phyloP scores from a whole-genome alignment of 495 filamentous ascomycete genomes.

The Echria macrotheca region DNA sequence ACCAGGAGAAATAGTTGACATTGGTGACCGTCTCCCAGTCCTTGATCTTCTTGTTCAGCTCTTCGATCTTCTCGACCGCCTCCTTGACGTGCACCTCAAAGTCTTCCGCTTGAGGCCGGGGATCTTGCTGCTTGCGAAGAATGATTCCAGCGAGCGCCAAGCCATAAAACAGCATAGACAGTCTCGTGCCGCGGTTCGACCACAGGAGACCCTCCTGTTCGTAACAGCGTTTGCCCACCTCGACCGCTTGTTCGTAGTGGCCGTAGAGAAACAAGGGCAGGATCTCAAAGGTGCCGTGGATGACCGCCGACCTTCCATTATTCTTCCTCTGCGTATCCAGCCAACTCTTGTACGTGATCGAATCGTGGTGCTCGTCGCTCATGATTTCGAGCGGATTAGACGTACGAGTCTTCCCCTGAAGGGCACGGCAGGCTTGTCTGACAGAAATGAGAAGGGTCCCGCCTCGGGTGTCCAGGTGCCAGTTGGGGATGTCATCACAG shows the following conservation, averaged over 20 bases:
- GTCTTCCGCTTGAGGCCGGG: conserved; percentile 41
- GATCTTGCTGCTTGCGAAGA: conserved; percentile 51
- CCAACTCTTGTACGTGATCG: conserved; percentile 58
- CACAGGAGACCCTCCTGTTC: conserved; percentile 58
- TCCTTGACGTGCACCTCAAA: conserved; percentile 52
- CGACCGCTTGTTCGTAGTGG: conserved; percentile 62
- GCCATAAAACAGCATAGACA: conserved; percentile 62
- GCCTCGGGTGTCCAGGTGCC: conserved; percentile 71
- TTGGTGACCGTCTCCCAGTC: conserved; percentile 62
- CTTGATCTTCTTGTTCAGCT: conserved; percentile 53
- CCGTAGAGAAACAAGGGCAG: conserved; percentile 71
- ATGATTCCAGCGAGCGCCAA: conserved; percentile 61
- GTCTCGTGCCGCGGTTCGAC: conserved; percentile 64
- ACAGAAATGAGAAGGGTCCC: conserved; percentile 67
- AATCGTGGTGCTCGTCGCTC: conserved; percentile 65
- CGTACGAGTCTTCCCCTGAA: conserved; percentile 78
- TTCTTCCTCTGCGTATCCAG: conserved; percentile 36
- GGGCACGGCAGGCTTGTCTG: conserved; percentile 66
- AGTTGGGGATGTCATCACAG: conserved; percentile 70
- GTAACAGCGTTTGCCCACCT: conserved; percentile 58
- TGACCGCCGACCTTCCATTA: conserved; percentile 52
- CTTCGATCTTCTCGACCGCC: conserved; percentile 51
- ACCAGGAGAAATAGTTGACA: conserved; percentile 78
- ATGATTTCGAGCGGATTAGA: conserved; percentile 53
- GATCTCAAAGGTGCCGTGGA: conserved; percentile 70